Conservation (phyloP, 129 eudicot species). For the Arctium lappa region DNA sequence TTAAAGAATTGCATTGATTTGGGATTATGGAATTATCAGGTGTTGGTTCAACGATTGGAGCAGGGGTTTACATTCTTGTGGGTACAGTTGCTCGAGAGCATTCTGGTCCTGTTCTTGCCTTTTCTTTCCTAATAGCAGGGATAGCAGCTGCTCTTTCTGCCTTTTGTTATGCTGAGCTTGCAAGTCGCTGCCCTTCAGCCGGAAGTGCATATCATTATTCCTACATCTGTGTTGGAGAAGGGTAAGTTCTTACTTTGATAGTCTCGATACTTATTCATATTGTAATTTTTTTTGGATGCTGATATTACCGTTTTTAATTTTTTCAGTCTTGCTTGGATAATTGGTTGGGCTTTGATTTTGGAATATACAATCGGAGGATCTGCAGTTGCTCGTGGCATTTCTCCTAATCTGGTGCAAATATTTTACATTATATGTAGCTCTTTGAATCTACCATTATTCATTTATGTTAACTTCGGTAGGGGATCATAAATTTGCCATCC, state of each 20-base stretch:
- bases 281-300: neutral
- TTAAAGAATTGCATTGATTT: neutral
- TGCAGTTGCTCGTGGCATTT: slow-evolving; percentile 96
- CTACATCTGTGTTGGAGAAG: slow-evolving; percentile 94
- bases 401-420: slow-evolving; percentile 83
- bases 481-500: neutral
- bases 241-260: slow-evolving; percentile 39
- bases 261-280: neutral
- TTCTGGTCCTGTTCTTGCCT: slow-evolving; percentile 88
- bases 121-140: slow-evolving; percentile 93
- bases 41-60: slow-evolving; percentile 98
- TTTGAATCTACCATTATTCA: neutral
- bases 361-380: slow-evolving; percentile 98
- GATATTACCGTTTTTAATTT: neutral
- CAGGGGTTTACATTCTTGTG: slow-evolving; percentile 97
- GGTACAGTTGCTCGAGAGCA: slow-evolving; percentile 98
- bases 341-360: slow-evolving; percentile 97
- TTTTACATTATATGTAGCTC: neutral
- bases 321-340: slow-evolving; percentile 91
- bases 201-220: slow-evolving; percentile 99
- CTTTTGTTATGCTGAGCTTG: slow-evolving; percentile 96
- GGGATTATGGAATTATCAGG: slow-evolving; percentile 38
- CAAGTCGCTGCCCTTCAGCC: slow-evolving; percentile 99
- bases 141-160: slow-evolving; percentile 99
- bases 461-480: neutral